These are phyloP conservation scores for Globisporangium cylindrosporum DNA, from an alignment of 352 stramenopile genomes.

Conservation along the genomic window DNA sequence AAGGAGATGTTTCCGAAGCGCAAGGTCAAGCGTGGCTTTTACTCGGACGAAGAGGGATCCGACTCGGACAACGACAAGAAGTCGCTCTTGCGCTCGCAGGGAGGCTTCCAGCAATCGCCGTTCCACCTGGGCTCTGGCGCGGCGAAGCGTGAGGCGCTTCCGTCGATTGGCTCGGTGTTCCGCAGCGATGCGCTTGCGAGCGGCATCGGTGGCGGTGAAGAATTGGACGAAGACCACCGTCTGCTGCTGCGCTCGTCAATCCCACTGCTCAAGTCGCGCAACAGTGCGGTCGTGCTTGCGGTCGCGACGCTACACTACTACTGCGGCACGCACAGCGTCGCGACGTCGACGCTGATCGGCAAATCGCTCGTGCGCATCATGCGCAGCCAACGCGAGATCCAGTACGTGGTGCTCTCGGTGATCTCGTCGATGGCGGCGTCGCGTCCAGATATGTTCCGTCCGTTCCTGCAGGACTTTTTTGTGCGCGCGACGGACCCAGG, in stretches of 20 bases:
- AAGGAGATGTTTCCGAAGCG: slow-evolving; percentile 62
- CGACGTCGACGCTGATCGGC: slow-evolving; percentile 89
- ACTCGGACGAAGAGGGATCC: slow-evolving; percentile 96
- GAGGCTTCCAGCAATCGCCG: slow-evolving; percentile 34
- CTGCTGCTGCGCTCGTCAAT: slow-evolving; percentile 94
- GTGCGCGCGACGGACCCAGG: slow-evolving; percentile 93
- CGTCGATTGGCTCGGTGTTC: slow-evolving; percentile 76
- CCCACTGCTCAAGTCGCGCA: slow-evolving; percentile 96
- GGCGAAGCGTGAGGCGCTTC: slow-evolving; percentile 41
- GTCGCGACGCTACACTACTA: slow-evolving; percentile 97
- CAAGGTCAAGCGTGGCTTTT: slow-evolving; percentile 89
- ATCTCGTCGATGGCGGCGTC: slow-evolving; percentile 95
- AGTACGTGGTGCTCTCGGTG: slow-evolving; percentile 94
- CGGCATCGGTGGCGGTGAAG: slow-evolving; percentile 62
- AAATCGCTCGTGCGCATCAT: slow-evolving; percentile 98
- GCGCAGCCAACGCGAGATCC: slow-evolving; percentile 95
- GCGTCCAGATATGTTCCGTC: slow-evolving; percentile 94
- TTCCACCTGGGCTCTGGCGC: slow-evolving; percentile 37
- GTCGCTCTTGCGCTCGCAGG: not conserved
- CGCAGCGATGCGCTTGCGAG: slow-evolving; percentile 63
- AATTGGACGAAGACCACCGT: slow-evolving; percentile 96
- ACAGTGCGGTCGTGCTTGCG: slow-evolving; percentile 95
- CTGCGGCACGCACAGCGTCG: slow-evolving; percentile 89
- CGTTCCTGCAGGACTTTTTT: slow-evolving; percentile 98
- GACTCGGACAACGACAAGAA: slow-evolving; percentile 39